Evolutionary conservation across 108 stramenopile species (phyloP).

Genomic region (Fistulifera solaris): DNA sequence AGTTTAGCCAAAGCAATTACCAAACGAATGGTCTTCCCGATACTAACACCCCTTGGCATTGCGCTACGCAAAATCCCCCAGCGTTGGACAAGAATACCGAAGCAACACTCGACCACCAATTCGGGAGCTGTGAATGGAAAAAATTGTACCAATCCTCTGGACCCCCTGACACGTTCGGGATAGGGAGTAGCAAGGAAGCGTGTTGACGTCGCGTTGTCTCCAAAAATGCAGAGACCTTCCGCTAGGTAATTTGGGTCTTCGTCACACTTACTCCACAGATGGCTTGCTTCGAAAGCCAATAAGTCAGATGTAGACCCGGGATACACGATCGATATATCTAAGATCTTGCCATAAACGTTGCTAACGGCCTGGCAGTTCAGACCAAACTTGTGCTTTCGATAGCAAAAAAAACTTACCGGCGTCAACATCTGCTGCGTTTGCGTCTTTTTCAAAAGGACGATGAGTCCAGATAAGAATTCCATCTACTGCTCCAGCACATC

Average conservation of each 20-base stretch:
- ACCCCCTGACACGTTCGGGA: slow-evolving; percentile 2
- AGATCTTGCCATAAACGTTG: slow-evolving; percentile 10
- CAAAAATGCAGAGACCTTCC: slow-evolving; percentile 14
- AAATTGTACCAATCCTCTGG: slow-evolving; percentile 29
- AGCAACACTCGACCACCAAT: slow-evolving; percentile 21
- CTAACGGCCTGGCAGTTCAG: slow-evolving; percentile 19
- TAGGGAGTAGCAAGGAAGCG: slow-evolving; percentile 26
- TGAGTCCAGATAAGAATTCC: slow-evolving; percentile 32
- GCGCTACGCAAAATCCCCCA: slow-evolving; percentile 5
- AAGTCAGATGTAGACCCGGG: slow-evolving; percentile 9
- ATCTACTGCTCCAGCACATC: slow-evolving; percentile 32
- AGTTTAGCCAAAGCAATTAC: background rate
- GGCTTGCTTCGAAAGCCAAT: slow-evolving; percentile 14
- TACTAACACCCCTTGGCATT: background rate
- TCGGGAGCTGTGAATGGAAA: slow-evolving; percentile 21
- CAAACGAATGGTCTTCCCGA: slow-evolving; percentile 1
- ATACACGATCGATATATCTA: slow-evolving; percentile 15
- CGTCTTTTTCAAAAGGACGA: slow-evolving; percentile 11
- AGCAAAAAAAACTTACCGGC: slow-evolving; percentile 21
- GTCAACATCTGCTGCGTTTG: slow-evolving; percentile 8
- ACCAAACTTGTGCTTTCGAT: slow-evolving; percentile 27
- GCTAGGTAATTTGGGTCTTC: slow-evolving; percentile 5
- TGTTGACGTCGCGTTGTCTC: slow-evolving; percentile 28
- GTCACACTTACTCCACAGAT: slow-evolving; percentile 1
- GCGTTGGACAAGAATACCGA: slow-evolving; percentile 20